Evolutionary conservation across 768 basidiomycete genomes (phyloP).

Genomic region (Calvatia gigantea): DNA sequence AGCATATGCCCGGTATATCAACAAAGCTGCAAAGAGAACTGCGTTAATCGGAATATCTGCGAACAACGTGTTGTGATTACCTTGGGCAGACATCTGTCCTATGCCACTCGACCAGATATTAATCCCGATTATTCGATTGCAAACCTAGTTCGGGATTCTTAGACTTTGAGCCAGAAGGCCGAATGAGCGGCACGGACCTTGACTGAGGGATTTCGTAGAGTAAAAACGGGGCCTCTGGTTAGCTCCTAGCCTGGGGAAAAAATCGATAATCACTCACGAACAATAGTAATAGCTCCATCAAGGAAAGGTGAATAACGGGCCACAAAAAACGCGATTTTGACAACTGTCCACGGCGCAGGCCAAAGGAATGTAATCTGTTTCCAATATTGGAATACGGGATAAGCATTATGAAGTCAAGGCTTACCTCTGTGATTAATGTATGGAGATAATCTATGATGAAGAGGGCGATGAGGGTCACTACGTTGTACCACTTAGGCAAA

Average conservation of each 20-base stretch:
- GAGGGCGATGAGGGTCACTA: conserved; percentile 39
- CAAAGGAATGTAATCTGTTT: background rate
- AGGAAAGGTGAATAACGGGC: background rate
- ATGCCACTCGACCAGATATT: background rate
- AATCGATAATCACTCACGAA: background rate
- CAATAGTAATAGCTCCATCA: background rate
- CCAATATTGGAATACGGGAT: background rate
- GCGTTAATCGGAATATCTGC: background rate
- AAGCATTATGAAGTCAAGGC: background rate
- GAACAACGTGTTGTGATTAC: background rate
- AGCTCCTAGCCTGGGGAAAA: background rate
- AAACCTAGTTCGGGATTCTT: no score
- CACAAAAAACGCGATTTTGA: background rate
- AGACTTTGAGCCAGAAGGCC: background rate
- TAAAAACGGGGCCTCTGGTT: no score
- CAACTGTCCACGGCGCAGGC: background rate
- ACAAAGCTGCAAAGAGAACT: background rate
- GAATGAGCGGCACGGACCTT: no score
- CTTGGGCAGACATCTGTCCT: background rate
- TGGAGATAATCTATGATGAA: background rate
- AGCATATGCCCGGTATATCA: background rate
- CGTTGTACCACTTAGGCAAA: no score
- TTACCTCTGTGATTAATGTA: background rate
- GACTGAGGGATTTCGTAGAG: no score
- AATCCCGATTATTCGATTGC: no score